Conservation (phyloP, 192 early-diverging fungal genomes). For the Paraglomus occultum region DNA sequence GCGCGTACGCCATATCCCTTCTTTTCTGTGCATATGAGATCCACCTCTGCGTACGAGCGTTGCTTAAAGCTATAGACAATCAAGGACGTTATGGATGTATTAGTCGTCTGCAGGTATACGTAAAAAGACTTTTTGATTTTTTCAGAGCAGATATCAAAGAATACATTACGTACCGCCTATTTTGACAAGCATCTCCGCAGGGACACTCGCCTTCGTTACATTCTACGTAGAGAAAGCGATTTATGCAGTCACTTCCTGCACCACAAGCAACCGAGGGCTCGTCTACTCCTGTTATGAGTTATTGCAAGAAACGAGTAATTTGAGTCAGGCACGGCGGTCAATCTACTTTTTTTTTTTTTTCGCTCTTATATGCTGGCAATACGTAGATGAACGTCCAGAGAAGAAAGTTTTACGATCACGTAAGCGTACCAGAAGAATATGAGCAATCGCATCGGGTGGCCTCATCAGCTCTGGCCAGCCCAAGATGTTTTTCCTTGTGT, state of each 20-base stretch:
- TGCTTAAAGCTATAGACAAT: slow-evolving; percentile 69
- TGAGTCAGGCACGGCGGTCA: no score
- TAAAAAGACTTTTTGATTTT: slow-evolving; percentile 26
- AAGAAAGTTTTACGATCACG: no score
- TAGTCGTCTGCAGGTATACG: not conserved
- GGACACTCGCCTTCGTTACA: slow-evolving; percentile 89
- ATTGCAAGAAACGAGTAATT: no score
- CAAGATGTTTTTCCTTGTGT: no score
- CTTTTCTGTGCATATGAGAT: slow-evolving; percentile 85
- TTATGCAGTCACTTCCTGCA: slow-evolving; percentile 86
- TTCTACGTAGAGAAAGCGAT: slow-evolving; percentile 88
- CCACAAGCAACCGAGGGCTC: slow-evolving; percentile 73
- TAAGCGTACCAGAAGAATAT: no score
- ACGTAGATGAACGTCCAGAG: no score
- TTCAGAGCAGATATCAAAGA: not conserved
- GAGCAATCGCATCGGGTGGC: no score
- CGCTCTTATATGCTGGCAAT: no score
- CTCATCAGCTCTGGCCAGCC: no score
- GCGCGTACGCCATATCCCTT: slow-evolving; percentile 96
- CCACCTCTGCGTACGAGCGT: slow-evolving; percentile 78
- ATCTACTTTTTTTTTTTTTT: no score
- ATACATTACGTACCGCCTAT: slow-evolving; percentile 60
- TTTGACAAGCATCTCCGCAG: slow-evolving; percentile 82
- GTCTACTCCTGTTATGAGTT: no score
- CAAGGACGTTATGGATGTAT: not conserved